Percentiles rank a stretch among this genome's conserved stretches.
These are phyloP conservation scores for Brachypodium distachyon DNA, from an alignment of 202 grass and related monocot species.

Conservation along the genomic window DNA sequence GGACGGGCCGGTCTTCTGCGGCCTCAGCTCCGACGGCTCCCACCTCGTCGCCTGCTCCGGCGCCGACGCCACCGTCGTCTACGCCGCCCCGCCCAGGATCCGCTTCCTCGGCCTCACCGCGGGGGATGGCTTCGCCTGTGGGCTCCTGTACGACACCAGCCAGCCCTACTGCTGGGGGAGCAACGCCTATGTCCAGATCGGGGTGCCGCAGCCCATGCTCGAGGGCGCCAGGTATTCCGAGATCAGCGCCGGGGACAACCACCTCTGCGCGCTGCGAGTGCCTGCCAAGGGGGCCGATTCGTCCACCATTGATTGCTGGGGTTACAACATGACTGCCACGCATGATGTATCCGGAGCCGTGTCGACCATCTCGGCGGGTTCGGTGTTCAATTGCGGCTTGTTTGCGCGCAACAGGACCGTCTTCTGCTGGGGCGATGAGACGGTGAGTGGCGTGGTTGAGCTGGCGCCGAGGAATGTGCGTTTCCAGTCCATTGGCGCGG, in stretches of 20 bases:
- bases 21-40: constrained; percentile 75
- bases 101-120: constrained; percentile 72
- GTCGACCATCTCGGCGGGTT: constrained; percentile 60
- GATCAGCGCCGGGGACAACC: constrained; percentile 91
- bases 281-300: constrained; percentile 15
- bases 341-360: constrained; percentile 41
- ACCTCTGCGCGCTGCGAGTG: constrained; percentile 67
- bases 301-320: constrained; percentile 87
- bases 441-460: constrained; percentile 63
- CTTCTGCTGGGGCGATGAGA: constrained; percentile 97
- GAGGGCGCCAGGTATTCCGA: constrained; percentile 71
- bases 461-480: constrained; percentile 52
- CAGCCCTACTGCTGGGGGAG: constrained; percentile 99
- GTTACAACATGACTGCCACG: constrained; percentile 91
- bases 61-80: constrained; percentile 83
- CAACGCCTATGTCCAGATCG: constrained; percentile 89
- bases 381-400: constrained; percentile 86
- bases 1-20: constrained; percentile 91
- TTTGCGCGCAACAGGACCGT: constrained; percentile 56
- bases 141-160: constrained; percentile 73
- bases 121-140: constrained; percentile 86
- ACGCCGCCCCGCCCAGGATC: constrained; percentile 63
- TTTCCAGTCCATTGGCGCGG: constrained; percentile 77
- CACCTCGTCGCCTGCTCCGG: constrained; percentile 85
- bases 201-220: constrained; percentile 90